Conservation (phyloP, 306 rosid species). For the Vigna trinervia region DNA sequence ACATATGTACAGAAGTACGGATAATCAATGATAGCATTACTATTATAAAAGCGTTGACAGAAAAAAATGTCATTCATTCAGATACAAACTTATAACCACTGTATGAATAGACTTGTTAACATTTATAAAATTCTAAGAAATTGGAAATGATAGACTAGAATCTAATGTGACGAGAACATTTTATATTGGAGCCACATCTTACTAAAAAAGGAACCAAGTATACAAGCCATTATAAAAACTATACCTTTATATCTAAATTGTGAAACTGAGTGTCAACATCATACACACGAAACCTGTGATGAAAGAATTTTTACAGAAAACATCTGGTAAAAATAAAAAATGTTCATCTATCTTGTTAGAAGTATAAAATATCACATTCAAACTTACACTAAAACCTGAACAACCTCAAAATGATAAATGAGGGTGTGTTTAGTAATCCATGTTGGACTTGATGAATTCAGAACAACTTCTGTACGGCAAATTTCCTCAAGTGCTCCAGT, state of each 20-base stretch:
- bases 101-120: not conserved
- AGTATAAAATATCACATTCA: constrained; percentile 46
- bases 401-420: constrained; percentile 86
- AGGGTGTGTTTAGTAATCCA: constrained; percentile 84
- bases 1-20: not conserved
- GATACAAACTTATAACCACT: not conserved
- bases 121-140: constrained; percentile 15
- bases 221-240: constrained; percentile 24
- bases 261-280: constrained; percentile 91
- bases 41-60: not conserved
- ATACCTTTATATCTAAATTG: constrained; percentile 83
- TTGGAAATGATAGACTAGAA: constrained; percentile 27
- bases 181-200: constrained; percentile 30
- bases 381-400: constrained; percentile 95
- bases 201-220: constrained; percentile 4
- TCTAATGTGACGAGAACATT: constrained; percentile 14
- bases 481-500: constrained; percentile 86
- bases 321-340: constrained; percentile 47
- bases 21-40: constrained; percentile 16
- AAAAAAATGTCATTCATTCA: constrained; percentile 2
- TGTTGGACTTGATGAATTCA: constrained; percentile 80
- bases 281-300: constrained; percentile 84
- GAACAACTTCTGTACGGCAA: constrained; percentile 89
- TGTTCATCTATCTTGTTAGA: constrained; percentile 41
- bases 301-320: constrained; percentile 40